Evolutionary conservation across 768 basidiomycete genomes (phyloP), one percentile per base, ranked within the genome.

Genomic region (Lactifluus volemus): DNA sequence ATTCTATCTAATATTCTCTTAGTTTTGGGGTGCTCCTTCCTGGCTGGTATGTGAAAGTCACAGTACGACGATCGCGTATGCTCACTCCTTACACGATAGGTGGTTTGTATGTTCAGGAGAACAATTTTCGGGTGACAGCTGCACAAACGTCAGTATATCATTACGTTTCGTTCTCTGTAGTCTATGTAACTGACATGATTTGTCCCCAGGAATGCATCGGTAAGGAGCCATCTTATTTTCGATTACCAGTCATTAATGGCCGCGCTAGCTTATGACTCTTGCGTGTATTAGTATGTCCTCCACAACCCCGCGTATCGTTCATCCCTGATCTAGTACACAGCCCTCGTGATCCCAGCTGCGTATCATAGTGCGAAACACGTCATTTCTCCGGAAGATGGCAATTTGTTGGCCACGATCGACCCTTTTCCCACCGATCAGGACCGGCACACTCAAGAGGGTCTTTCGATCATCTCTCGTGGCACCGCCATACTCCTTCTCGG

Each of bases 311-410:
- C 15, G 2, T 17, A 29, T 30, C 21, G 17, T n/a, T 32, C 29
- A 39, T 0, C 30, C 14, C 44, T 50, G 38, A 61, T 49, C 32
- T 25, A 19, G 19, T 49, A n/a, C 53, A 60, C 49, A 79, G 88
- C 92, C 44, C 82, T 97, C 42, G 85, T 96, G 67, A 89, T 96
- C 60, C 93, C 93, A 36, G 93, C 94, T 42, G 93, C 93, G 3
- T 96, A 91, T 67, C 78, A 82, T 65, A 80, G 77, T 67, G 77
- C 83, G 25, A 68, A 74, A 41, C 59, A 64, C 15, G 56, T 42
- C 44, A 4, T 29, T 17, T 4, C 38, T n/a, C 51, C 52, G 0
- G 41, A 4, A 1, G 4, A 48, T 0, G 47, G 55, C 19, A 41
- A 25, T 2, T 36, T 45, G 4, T 6, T 63, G 21, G 54, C n/a